Percentiles rank a stretch among this genome's conserved stretches.
These are phyloP conservation scores for Adenanthera pavonina DNA, from an alignment of 306 rosid genomes.

Conservation along the genomic window DNA sequence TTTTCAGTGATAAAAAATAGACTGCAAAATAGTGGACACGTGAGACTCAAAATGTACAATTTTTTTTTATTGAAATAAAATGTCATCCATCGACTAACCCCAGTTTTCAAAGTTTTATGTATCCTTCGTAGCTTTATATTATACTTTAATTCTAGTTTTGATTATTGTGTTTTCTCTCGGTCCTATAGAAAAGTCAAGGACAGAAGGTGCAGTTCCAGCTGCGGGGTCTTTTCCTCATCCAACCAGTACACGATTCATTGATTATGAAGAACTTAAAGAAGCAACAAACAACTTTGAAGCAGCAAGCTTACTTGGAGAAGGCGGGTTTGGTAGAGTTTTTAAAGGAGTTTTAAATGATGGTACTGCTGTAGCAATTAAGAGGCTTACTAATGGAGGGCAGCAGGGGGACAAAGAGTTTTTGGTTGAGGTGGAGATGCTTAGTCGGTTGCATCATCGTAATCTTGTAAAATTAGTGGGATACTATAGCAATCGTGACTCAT, in stretches of 20 bases:
- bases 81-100: not conserved
- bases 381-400: conserved; percentile 90
- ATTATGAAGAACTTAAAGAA: conserved; percentile 92
- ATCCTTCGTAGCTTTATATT: conserved; percentile 15
- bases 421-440: conserved; percentile 98
- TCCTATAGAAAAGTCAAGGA: conserved; percentile 69
- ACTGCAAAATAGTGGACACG: conserved; percentile 15
- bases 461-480: conserved; percentile 96
- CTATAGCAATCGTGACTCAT: conserved; percentile 78
- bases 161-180: conserved; percentile 18
- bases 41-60: conserved; percentile 14
- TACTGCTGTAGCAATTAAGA: conserved; percentile 96
- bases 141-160: not conserved
- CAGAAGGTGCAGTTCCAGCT: conserved; percentile 50
- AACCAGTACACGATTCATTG: conserved; percentile 87
- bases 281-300: conserved; percentile 95
- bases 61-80: conserved; percentile 13
- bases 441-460: conserved; percentile 96
- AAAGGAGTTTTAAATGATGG: conserved; percentile 93
- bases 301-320: conserved; percentile 88
- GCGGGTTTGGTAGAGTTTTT: conserved; percentile 91
- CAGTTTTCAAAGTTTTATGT: not conserved
- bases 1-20: conserved; percentile 11
- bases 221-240: conserved; percentile 84
- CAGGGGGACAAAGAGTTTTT: conserved; percentile 93